phyloP scores from a whole-genome alignment of 1,284 basidiomycete genomes.

The Cryptococcus jaspeensis region DNA sequence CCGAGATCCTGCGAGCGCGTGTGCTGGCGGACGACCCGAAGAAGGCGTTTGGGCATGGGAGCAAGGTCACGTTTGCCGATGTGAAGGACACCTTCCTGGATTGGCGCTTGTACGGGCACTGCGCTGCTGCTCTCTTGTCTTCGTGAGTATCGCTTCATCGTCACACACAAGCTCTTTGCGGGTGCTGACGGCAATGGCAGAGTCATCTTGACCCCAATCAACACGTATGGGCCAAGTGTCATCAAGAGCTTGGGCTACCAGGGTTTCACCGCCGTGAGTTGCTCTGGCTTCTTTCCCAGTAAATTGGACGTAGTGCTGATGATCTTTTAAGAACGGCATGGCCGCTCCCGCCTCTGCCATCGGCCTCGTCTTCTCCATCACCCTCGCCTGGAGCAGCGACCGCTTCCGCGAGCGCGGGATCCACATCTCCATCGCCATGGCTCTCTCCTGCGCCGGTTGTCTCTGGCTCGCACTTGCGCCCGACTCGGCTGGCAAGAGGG shows the following conservation, averaged over 20 bases:
- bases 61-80: slow-evolving; percentile 9
- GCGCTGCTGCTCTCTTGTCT: slow-evolving; percentile 18
- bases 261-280: slow-evolving; percentile 17
- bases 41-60: slow-evolving; percentile 9
- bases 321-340: slow-evolving; percentile 20
- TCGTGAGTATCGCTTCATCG: slow-evolving; percentile 11
- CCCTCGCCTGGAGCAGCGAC: slow-evolving; percentile 17
- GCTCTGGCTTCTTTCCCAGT: background rate
- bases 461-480: slow-evolving; percentile 83
- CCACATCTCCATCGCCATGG: slow-evolving; percentile 21
- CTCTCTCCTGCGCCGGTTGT: slow-evolving; percentile 59
- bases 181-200: background rate
- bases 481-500: slow-evolving; percentile 61
- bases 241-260: slow-evolving; percentile 21
- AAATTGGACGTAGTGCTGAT: background rate
- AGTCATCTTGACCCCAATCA: slow-evolving; percentile 22
- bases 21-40: slow-evolving; percentile 16
- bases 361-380: slow-evolving; percentile 19
- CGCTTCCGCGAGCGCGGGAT: slow-evolving; percentile 15
- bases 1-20: slow-evolving; percentile 13
- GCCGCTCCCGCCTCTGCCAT: slow-evolving; percentile 23
- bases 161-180: background rate
- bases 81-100: slow-evolving; percentile 17
- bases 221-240: slow-evolving; percentile 22
- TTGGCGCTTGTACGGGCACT: slow-evolving; percentile 23